phyloP scores from a whole-genome alignment of 192 early-diverging fungal species.

The Coemansia sp. region DNA sequence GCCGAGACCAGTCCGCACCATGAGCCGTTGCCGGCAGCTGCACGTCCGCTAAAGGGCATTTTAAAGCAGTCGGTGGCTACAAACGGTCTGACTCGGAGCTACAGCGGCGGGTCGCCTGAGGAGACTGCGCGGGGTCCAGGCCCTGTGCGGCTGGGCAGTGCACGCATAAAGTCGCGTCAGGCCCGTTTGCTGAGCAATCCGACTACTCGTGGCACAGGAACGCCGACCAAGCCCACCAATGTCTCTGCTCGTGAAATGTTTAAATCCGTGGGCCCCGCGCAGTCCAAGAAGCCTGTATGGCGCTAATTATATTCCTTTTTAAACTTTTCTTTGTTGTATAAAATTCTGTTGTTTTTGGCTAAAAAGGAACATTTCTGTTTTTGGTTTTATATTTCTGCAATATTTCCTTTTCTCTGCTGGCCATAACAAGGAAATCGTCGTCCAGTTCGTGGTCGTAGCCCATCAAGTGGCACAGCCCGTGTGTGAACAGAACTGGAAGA shows the following conservation, averaged over 20 bases:
- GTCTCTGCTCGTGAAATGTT: slow-evolving; percentile 27
- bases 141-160: slow-evolving; percentile 37
- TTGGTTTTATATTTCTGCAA: slow-evolving; percentile 12
- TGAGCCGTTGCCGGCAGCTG: slow-evolving; percentile 43
- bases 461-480: slow-evolving; percentile 67
- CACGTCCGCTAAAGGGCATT: slow-evolving; percentile 42
- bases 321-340: not conserved
- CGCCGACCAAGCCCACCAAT: slow-evolving; percentile 34
- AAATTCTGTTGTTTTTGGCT: slow-evolving; percentile 7
- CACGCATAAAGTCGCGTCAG: slow-evolving; percentile 35
- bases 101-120: slow-evolving; percentile 8
- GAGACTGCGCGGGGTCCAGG: slow-evolving; percentile 6
- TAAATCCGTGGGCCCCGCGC: slow-evolving; percentile 31
- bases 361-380: not conserved
- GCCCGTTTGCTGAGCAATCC: slow-evolving; percentile 37
- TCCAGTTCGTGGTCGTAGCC: slow-evolving; percentile 65
- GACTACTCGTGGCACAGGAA: slow-evolving; percentile 10
- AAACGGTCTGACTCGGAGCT: not conserved
- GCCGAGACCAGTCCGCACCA: slow-evolving; percentile 41
- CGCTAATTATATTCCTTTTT: slow-evolving; percentile 11
- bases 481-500: slow-evolving; percentile 58
- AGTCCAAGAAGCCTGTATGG: slow-evolving; percentile 29
- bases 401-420: slow-evolving; percentile 32
- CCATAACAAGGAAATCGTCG: slow-evolving; percentile 46
- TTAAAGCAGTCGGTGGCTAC: slow-evolving; percentile 25